Evolutionary conservation across 163 green algal genomes (phyloP).

Genomic region (Chlorella variabilis): DNA sequence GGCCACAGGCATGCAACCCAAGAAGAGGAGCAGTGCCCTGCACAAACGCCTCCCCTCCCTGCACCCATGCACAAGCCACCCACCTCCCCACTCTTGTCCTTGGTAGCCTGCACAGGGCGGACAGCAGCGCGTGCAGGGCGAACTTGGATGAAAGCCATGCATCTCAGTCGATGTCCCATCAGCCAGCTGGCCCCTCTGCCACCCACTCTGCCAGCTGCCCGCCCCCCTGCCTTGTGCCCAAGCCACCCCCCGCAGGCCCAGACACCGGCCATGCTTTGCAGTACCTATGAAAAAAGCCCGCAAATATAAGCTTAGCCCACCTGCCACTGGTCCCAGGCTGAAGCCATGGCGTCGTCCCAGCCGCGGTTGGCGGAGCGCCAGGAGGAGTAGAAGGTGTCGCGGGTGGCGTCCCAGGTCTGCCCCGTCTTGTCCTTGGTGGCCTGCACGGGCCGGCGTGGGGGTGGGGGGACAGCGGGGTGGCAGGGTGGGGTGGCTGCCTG

Average conservation of each 20-base stretch:
- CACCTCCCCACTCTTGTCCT: slow-evolving; percentile 27
- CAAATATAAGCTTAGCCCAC: not conserved
- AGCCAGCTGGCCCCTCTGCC: no score
- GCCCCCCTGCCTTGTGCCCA: no score
- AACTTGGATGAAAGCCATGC: not conserved
- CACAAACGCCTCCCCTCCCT: not conserved
- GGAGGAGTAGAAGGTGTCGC: slow-evolving; percentile 14
- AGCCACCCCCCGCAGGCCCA: no score
- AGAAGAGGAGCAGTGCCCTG: no score
- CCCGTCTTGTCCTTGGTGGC: slow-evolving; percentile 26
- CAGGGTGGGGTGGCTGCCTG: not conserved
- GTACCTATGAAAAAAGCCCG: no score
- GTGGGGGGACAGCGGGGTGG: not conserved
- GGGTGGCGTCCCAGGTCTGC: slow-evolving; percentile 37
- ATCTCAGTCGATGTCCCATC: not conserved
- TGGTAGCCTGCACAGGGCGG: slow-evolving; percentile 9
- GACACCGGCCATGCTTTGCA: no score
- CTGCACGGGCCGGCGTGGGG: not conserved
- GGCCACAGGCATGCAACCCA: no score
- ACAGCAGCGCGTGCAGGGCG: no score
- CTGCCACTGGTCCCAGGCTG: slow-evolving; percentile 47
- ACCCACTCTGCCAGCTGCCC: no score
- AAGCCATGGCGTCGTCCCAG: slow-evolving; percentile 40
- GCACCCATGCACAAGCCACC: no score
- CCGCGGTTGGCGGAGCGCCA: slow-evolving; percentile 25